These are phyloP conservation scores for Diplosphaera chodatii DNA, from an alignment of 139 green algal species.

Conservation along the genomic window DNA sequence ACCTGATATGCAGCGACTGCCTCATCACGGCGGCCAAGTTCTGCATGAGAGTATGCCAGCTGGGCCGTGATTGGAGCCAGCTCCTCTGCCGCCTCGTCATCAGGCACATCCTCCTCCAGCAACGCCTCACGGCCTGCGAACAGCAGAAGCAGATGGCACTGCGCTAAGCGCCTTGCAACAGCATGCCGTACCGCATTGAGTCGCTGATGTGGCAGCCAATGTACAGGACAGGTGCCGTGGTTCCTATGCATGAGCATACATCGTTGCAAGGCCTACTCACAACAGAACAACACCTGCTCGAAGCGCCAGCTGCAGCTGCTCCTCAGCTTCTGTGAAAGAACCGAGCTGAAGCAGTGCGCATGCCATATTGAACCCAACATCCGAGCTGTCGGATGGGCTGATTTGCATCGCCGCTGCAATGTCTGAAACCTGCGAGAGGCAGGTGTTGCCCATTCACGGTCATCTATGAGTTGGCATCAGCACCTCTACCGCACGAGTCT, in stretches of 20 bases:
- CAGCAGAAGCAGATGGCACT: too few relatives aligned
- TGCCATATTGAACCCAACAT: slow-evolving; percentile 79
- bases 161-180: too few relatives aligned
- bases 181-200: too few relatives aligned
- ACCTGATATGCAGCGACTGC: slow-evolving; percentile 28
- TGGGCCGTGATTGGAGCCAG: slow-evolving; percentile 74
- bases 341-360: slow-evolving; percentile 57
- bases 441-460: too few relatives aligned
- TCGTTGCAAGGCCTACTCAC: neutral
- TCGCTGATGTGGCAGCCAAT: too few relatives aligned
- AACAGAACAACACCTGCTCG: slow-evolving; percentile 40
- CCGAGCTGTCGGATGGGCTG: slow-evolving; percentile 53
- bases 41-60: slow-evolving; percentile 64
- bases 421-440: too few relatives aligned
- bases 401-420: slow-evolving; percentile 66
- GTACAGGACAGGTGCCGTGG: too few relatives aligned
- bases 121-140: slow-evolving; percentile 72
- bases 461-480: too few relatives aligned
- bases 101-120: slow-evolving; percentile 75
- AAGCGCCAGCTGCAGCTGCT: slow-evolving; percentile 63
- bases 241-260: too few relatives aligned
- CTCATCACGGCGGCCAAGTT: slow-evolving; percentile 33
- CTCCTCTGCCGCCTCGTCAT: slow-evolving; percentile 82
- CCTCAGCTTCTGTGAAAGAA: slow-evolving; percentile 51
- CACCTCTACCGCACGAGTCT: too few relatives aligned